Evolutionary conservation across 192 early-diverging fungal species (phyloP).

Genomic region (Lunasporangiospora selenospora): DNA sequence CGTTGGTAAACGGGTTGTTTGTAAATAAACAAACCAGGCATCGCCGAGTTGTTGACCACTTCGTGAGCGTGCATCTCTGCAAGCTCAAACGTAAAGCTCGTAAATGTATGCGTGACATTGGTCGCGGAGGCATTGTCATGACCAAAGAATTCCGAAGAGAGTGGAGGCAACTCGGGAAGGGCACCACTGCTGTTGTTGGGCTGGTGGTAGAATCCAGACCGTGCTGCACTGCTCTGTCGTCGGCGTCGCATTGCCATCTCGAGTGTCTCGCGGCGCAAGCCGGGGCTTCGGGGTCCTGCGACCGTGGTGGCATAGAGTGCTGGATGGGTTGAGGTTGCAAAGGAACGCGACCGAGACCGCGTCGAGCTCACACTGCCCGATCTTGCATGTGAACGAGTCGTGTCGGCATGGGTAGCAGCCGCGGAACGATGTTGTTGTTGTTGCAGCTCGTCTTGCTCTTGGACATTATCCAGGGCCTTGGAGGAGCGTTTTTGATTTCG

Average conservation of each 20-base stretch:
- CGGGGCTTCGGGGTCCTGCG: background rate
- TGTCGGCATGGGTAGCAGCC: no score
- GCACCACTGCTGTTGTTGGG: slow-evolving; percentile 6
- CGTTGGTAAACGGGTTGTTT: no score
- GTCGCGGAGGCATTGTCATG: slow-evolving; percentile 18
- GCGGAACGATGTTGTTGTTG: no score
- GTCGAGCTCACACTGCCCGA: slow-evolving; percentile 17
- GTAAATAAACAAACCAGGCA: slow-evolving; percentile 34
- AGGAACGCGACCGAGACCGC: slow-evolving; percentile 24
- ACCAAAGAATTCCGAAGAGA: slow-evolving; percentile 27
- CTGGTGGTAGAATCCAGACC: no score
- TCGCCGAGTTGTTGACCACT: slow-evolving; percentile 35
- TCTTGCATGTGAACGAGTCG: no score
- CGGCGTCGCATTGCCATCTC: slow-evolving; percentile 46
- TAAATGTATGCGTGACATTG: slow-evolving; percentile 37
- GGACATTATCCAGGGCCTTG: no score
- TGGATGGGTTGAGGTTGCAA: slow-evolving; percentile 24
- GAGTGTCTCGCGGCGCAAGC: slow-evolving; percentile 27
- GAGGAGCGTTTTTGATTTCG: no score
- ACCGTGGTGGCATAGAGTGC: slow-evolving; percentile 22
- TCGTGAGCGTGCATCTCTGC: slow-evolving; percentile 28
- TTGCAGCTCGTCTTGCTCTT: no score
- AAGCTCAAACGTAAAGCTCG: slow-evolving; percentile 35
- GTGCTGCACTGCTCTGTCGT: slow-evolving; percentile 22
- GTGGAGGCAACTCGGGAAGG: background rate